A percentile compares a stretch with the other conserved stretches of the same genome.
Conservation (phyloP, 192 early-diverging fungal genomes). For the Entomortierella chlamydospora region DNA sequence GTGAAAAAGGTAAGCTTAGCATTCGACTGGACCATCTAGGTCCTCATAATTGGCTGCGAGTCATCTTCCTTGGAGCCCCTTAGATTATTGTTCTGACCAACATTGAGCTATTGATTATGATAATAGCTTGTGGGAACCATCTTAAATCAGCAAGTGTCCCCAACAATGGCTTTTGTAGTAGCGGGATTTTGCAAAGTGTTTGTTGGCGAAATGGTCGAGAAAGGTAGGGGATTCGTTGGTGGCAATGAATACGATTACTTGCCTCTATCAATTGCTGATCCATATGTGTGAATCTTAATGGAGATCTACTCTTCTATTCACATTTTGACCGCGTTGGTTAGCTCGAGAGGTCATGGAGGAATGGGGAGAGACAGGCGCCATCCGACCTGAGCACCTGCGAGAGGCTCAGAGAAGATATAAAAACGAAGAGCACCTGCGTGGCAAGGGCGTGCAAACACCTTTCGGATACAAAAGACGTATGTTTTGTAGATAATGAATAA, state of each 20-base stretch:
- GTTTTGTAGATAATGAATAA: too few species aligned
- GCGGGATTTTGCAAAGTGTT: slow-evolving; percentile 93
- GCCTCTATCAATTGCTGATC: too few species aligned
- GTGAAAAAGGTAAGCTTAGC: slow-evolving; percentile 73
- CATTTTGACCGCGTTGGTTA: too few species aligned
- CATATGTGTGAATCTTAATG: too few species aligned
- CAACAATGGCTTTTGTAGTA: slow-evolving; percentile 82
- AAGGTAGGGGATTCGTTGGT: slow-evolving; percentile 54
- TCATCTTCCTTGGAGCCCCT: too few species aligned
- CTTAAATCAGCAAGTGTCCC: slow-evolving; percentile 77
- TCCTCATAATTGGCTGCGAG: too few species aligned
- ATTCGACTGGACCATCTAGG: too few species aligned
- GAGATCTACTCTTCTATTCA: too few species aligned
- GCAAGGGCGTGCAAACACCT: slow-evolving; percentile 17
- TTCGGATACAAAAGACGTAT: slow-evolving; percentile 41
- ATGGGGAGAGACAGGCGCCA: slow-evolving; percentile 76
- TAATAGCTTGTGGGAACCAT: slow-evolving; percentile 70
- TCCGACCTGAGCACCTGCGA: slow-evolving; percentile 87
- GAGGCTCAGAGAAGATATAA: slow-evolving; percentile 87
- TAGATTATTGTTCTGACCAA: background rate
- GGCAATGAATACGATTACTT: background rate
- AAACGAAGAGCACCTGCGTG: slow-evolving; percentile 52
- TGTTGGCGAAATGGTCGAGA: slow-evolving; percentile 91
- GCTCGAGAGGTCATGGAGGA: slow-evolving; percentile 86
- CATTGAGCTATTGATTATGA: background rate